These are phyloP conservation scores for Parietichytrium sp. DNA, from an alignment of 108 stramenopile genomes.

Conservation along the genomic window DNA sequence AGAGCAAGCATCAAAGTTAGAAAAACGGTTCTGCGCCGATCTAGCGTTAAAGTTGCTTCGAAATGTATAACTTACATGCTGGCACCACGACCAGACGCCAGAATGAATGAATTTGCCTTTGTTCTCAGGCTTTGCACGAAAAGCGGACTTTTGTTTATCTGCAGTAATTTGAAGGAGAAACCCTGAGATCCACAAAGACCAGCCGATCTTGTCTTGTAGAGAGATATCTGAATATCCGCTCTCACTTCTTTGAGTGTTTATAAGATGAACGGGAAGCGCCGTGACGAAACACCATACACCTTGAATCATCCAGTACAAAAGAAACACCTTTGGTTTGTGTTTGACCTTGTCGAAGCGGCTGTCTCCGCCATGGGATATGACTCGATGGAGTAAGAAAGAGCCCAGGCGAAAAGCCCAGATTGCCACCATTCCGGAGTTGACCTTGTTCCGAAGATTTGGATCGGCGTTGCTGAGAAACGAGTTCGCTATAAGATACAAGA, in stretches of 20 bases:
- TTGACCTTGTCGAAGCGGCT: slow-evolving; percentile 6
- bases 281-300: slow-evolving; percentile 19
- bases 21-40: too few species aligned
- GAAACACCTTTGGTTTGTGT: slow-evolving; percentile 11
- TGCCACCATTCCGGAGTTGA: neutral
- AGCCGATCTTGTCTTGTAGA: neutral
- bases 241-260: neutral
- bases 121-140: slow-evolving; percentile 21
- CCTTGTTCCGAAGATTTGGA: neutral
- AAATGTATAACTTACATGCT: too few species aligned
- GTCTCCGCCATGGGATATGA: neutral
- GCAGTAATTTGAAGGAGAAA: slow-evolving; percentile 25
- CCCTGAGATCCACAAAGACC: neutral
- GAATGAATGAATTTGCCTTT: slow-evolving; percentile 2
- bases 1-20: too few species aligned
- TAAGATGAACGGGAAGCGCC: slow-evolving; percentile 2
- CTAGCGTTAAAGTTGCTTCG: too few species aligned
- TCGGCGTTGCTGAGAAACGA: neutral
- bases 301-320: slow-evolving; percentile 24
- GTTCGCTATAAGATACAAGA: neutral
- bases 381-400: neutral
- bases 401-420: slow-evolving; percentile 7
- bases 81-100: slow-evolving; percentile 21
- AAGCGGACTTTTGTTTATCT: neutral
- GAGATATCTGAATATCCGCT: neutral